Conservation (phyloP, 768 basidiomycete genomes). For the Suillus alpinus region DNA sequence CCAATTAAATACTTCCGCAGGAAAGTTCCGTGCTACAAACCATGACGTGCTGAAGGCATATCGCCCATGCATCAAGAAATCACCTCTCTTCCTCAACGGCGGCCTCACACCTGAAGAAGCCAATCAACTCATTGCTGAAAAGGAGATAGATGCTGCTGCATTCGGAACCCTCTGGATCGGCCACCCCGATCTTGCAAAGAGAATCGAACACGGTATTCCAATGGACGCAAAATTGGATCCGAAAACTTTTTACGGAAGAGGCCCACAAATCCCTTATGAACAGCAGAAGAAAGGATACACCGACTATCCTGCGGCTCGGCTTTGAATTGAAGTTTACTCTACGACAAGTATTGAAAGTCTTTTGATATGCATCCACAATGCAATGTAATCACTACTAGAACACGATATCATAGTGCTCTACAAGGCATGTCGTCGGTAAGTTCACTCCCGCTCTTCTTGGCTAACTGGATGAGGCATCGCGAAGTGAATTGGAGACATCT, state of each 20-base stretch:
- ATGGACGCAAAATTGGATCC: conserved; percentile 18
- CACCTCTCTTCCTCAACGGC: conserved; percentile 38
- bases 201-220: conserved; percentile 10
- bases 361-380: not conserved
- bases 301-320: conserved; percentile 32
- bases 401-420: not conserved
- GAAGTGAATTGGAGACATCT: conserved; percentile 32
- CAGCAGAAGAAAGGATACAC: conserved; percentile 32
- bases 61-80: conserved; percentile 32
- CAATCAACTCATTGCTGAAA: conserved; percentile 17
- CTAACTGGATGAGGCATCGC: conserved; percentile 10
- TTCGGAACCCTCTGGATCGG: conserved; percentile 25
- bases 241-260: conserved; percentile 23
- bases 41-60: conserved; percentile 42
- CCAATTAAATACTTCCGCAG: conserved; percentile 8
- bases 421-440: not conserved
- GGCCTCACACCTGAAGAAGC: conserved; percentile 19
- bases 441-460: conserved; percentile 7
- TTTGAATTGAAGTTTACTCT: not conserved
- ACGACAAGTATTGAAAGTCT: not conserved
- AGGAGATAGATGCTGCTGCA: conserved; percentile 9
- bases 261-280: conserved; percentile 16
- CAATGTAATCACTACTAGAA: not conserved
- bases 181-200: conserved; percentile 41
- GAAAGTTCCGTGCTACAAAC: conserved; percentile 32